Evolutionary conservation across 805 yeast species (phyloP).

Genomic region (Starmerella davenportii): DNA sequence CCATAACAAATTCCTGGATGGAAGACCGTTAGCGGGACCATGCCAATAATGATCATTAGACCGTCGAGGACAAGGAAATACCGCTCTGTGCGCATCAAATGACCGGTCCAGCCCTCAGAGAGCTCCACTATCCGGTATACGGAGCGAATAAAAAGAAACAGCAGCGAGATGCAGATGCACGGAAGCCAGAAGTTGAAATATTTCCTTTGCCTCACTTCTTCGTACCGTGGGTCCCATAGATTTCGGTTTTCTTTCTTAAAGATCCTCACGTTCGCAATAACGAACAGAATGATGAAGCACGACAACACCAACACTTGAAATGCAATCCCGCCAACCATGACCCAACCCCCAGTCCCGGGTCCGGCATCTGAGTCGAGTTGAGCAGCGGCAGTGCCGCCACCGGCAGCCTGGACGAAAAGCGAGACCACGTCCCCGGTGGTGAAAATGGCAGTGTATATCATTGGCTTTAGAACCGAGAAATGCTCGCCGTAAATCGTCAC

Average conservation of each 20-base stretch:
- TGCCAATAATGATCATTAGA: slow-evolving; percentile 38
- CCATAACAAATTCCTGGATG: slow-evolving; percentile 50
- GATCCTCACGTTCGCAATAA: slow-evolving; percentile 23
- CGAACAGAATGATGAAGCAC: slow-evolving; percentile 36
- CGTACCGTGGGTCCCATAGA: slow-evolving; percentile 13
- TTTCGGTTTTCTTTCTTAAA: slow-evolving; percentile 1
- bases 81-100: slow-evolving; percentile 40
- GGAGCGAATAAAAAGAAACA: slow-evolving; percentile 47
- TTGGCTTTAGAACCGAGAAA: slow-evolving; percentile 37
- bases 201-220: slow-evolving; percentile 10
- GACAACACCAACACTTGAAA: slow-evolving; percentile 59
- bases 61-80: slow-evolving; percentile 46
- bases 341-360: slow-evolving; percentile 34
- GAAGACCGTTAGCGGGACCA: slow-evolving; percentile 30
- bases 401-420: slow-evolving; percentile 49
- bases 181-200: slow-evolving; percentile 17
- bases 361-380: slow-evolving; percentile 28
- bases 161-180: slow-evolving; percentile 25
- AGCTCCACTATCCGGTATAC: slow-evolving; percentile 58
- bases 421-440: slow-evolving; percentile 48
- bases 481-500: slow-evolving; percentile 41
- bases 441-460: slow-evolving; percentile 45
- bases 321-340: slow-evolving; percentile 64
- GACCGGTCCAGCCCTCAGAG: slow-evolving; percentile 54
- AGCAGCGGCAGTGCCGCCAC: slow-evolving; percentile 47